These are phyloP conservation scores for Cokeromyces recurvatus DNA, from an alignment of 371 early-diverging fungal species.

Conservation along the genomic window DNA sequence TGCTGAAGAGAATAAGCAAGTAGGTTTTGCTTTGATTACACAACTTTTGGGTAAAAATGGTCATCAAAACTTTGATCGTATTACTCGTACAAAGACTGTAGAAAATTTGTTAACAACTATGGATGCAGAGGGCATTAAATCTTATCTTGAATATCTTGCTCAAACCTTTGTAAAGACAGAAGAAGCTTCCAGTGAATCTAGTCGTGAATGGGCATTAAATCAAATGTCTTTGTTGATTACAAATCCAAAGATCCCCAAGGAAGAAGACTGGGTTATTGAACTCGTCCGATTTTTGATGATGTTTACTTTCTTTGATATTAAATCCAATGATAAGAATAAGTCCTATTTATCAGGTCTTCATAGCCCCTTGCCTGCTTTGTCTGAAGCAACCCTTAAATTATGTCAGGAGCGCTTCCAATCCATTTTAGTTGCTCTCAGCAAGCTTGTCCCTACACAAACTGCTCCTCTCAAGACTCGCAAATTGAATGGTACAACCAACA, in stretches of 20 bases:
- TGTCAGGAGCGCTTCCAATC: conserved; percentile 60
- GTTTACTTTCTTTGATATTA: conserved; percentile 68
- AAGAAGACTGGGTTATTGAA: conserved; percentile 61
- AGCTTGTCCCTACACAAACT: conserved; percentile 50
- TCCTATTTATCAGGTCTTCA: conserved; percentile 30
- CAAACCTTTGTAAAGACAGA: conserved; percentile 49
- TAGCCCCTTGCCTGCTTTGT: conserved; percentile 54
- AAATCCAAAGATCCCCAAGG: conserved; percentile 67
- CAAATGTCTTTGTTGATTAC: conserved; percentile 75
- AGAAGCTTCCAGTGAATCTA: conserved; percentile 24
- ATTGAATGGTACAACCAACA: conserved; percentile 51
- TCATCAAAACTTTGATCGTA: conserved; percentile 66
- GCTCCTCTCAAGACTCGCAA: conserved; percentile 43
- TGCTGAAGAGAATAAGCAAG: conserved; percentile 32
- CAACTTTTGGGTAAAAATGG: conserved; percentile 71
- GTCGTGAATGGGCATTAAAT: conserved; percentile 76
- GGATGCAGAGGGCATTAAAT: conserved; percentile 61
- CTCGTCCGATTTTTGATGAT: conserved; percentile 66
- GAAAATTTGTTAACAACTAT: conserved; percentile 69
- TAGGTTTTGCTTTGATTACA: conserved; percentile 48
- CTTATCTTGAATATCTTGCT: conserved; percentile 71
- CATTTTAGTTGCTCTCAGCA: conserved; percentile 63
- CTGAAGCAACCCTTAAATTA: conserved; percentile 44
- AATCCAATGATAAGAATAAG: conserved; percentile 29
- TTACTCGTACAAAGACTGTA: conserved; percentile 74